Evolutionary conservation across 2,329 filamentous ascomycete species (phyloP), one percentile per base, ranked within the genome.

Genomic region (Epichloe elymi): DNA sequence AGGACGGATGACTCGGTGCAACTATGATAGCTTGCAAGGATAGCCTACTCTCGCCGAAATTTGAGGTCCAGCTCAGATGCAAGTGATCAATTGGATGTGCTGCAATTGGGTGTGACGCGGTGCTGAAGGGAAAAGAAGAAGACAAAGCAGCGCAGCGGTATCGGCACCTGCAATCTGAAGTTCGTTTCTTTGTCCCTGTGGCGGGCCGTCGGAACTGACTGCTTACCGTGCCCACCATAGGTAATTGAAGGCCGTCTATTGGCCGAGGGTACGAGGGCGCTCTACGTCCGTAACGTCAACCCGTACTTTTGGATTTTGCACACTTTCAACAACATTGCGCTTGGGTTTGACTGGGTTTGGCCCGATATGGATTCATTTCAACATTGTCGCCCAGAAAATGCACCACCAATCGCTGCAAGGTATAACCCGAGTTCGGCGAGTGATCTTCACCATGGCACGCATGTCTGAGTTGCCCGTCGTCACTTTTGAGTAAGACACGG

Each of bases 111-210:
- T 38, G 44, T 48, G 50, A 41, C 37, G 26, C 11, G 19, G 35
- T 40, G 26, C 45, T 3, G 35, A 53, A 42, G 43, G n/a, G 37
- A 33, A 45, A 15, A 42, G 45, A 54, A 38, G 23, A 38, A 51
- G 54, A 53, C 56, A 42, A 23, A 52, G 52, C 57, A 54, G 56
- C 51, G 50, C 52, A 51, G 62, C 62, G 63, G 61, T 63, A 55
- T 63, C 60, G 63, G 61, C 55, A 57, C n/a, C 23, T 14, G 23
- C 40, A 36, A 36, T 45, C 53, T 57, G 57, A 54, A 49, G 56
- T 56, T 20, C 55, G 55, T 57, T 59, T 57, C 57, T 60, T 58
- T 44, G 54, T 58, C 63, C 23, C 23, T 65, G 63, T 65, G 36
- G 15, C 35, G 46, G 33, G 36, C 46, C 19, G 19, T 40, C 20